Base-by-base conservation (phyloP, 495 filamentous ascomycete species). In the Lophium mytilinum region DNA sequence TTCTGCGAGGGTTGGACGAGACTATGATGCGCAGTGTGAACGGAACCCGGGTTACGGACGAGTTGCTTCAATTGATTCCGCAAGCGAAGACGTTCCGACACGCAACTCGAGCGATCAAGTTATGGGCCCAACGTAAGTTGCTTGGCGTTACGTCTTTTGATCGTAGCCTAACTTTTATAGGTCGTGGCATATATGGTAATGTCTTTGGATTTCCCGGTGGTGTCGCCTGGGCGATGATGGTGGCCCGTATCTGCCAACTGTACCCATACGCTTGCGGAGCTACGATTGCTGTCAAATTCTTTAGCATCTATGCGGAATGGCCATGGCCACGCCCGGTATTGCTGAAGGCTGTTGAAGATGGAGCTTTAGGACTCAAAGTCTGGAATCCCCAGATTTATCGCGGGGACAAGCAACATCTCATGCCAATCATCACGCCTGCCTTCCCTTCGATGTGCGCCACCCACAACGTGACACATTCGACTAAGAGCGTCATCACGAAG, bases 381-480 rank as follows among this genome's bases (percentile, higher is more conserved):
- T 98, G 94, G 94, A 97, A 98, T 63, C 94, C 93, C 43, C 85
- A 85, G 80, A 76, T 94, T 37, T 94, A 95, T 65, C 80, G 82
- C 57, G 79, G 80, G 47, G 93, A 97, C 67, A 77, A 80, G 37
- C 85, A 79, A 58, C 92, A 96, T 69, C 71, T 93, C 14, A 98
- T 98, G 93, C 93, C 93, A 47, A 88, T 98, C 64, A 96, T 98
- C 66, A 98, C 73, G 5, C 93, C 93, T 1, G 89, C 94, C 2
- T 96, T 95, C 71, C 93, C 90, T 12, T 90, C 87, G 45, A 95
- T 95, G 89, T 96, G 92, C 66, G 84, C 94, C 3, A 96, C 92
- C 0, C 91, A 96, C 74, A 97, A 96, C 66, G 82, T 98, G 50
- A 88, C 86, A 4, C 74, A 79, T 63, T 96, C 90, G 0, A 94